Evolutionary conservation across 768 basidiomycete genomes (phyloP), one percentile per base, ranked within the genome.

Genomic region (Lentinula detonsa): DNA sequence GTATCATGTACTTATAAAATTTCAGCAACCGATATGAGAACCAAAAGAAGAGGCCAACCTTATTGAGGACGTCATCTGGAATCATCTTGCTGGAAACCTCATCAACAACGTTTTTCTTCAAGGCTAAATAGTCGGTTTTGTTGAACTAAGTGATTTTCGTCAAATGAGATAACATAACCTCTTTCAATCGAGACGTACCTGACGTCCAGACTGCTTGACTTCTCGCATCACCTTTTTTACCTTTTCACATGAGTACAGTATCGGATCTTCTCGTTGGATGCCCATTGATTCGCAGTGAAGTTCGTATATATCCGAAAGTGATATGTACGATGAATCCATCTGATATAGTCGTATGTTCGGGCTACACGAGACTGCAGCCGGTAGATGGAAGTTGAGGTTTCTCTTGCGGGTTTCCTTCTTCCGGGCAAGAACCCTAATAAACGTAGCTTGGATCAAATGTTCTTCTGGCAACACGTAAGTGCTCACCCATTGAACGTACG

Each of bases 381-480:
- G 97, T 34, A 98, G 78, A 71, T 98, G 92, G 83, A 99, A 98
- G 46, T 79, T 78, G 35, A 99, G 81, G 69, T 93, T 95, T 45
- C 97, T 85, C 67, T 96, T 95, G 54, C 96, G 84, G 37, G 85
- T 90, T 72, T 99, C 96, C 71, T 96, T 97, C 72, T 94, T 90
- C 61, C 91, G 87, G 54, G 78, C 77, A 56, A 99, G 76, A 28
- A 91, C 89, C 23, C 96, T 97, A 60, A 18, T 59, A 60, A 33
- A 49, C 57, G 66, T 52, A 55, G 39, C 18, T 13, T 59, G 4
- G 56, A 40, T 40, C 37, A 40, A 33, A 58, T 16, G 62, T 45
- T n/a, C 62, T 33, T 13, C 16, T 61, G 39, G 49, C 46, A 13
- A 10, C 13, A 16, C 15, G 16, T 15, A 37, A 18, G 11, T 11